Evolutionary conservation across 441 rosid species (phyloP), one percentile per base, ranked within the genome.

Genomic region (Flueggea neowawraea): DNA sequence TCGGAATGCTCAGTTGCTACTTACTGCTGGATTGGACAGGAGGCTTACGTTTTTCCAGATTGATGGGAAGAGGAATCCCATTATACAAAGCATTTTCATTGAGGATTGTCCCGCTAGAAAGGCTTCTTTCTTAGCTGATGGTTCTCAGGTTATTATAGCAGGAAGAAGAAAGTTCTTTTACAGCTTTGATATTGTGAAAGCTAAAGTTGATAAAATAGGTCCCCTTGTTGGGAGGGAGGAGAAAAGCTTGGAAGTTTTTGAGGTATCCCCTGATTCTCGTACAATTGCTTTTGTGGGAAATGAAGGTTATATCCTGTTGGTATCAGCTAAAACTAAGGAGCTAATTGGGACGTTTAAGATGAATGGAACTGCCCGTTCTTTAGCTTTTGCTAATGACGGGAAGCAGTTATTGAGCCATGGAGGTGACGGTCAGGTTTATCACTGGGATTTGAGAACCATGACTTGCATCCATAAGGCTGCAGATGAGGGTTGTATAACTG

Each of bases 171-270:
- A 88, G 68, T 90, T 81, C 80, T 93, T 93, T 67, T 90, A 90
- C 80, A 82, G 84, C 75, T 87, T 93, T 78, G 96, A 93, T 84
- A 70, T 93, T 22, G 87, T 84, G 81, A 78, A 85, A 57, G 97
- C 93, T 4, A 78, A 65, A 68, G 83, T 90, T 41, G 89, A 88
- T 73, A 93, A 88, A 73, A 85, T 85, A 47, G 95, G 97, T 4
- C 97, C 95, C 5, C 78, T 93, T 39, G 92, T 90, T 55, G 98
- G 98, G 61, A 84, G 95, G 75, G 96, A 93, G 65, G 98, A 93
- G 80, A 88, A 80, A 79, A 93, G 98, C 83, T 79, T 90, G 88
- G 97, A 93, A 79, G 58, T 55, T 52, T 90, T 93, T 60, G 98
- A 89, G 74, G 86, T 87, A 12, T 92, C 95, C 36, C 94, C 91